Base-by-base conservation (phyloP, 2,329 filamentous ascomycete species). In the Penicillium hesseltinei region DNA sequence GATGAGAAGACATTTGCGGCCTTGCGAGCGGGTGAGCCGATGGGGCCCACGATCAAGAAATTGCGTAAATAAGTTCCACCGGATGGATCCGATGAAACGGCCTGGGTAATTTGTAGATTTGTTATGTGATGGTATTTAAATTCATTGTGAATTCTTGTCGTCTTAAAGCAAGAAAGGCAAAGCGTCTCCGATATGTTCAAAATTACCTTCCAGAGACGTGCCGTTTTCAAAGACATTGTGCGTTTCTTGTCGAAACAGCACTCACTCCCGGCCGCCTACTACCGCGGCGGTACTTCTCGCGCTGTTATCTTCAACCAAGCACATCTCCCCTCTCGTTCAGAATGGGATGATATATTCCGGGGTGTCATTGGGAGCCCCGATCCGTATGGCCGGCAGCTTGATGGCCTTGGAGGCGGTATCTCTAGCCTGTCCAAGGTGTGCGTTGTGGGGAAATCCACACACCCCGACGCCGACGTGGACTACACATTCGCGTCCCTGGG, bases 401-500 rank as follows among this genome's bases (percentile, higher is more conserved):
- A 91, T 69, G 88, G 88, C 7, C 81, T 91, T 72, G 88, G 88
- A 4, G 86, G 84, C 0, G 88, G 88, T 5, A 79, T 88, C 53
- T 89, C 86, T 9, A 87, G 83, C 42, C 81, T 89, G 3, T 88
- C 84, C 56, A 92, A 92, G 71, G 79, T 91, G 19, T 88, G 88
- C 72, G 78, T 92, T 1, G 79, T 91, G 1, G 82, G 81, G 3
- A 76, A 76, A 1, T 79, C 84, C 3, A 67, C 71, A 2, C 74
- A 78, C 15, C 58, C 71, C 0, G 81, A 79, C 23, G 80, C 80
- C 0, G 83, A 90, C 62, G 78, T 90, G 13, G 84, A 89, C 58
- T 91, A 88, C 67, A 91, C 88, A 0, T 91, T 91, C 68, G 83
- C 87, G 1, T 84, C 87, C 42, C 77, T 91, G 7, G 87, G 87